These are phyloP conservation scores for Barnettozyma sucrosica DNA, from an alignment of 805 yeast species.

Conservation along the genomic window DNA sequence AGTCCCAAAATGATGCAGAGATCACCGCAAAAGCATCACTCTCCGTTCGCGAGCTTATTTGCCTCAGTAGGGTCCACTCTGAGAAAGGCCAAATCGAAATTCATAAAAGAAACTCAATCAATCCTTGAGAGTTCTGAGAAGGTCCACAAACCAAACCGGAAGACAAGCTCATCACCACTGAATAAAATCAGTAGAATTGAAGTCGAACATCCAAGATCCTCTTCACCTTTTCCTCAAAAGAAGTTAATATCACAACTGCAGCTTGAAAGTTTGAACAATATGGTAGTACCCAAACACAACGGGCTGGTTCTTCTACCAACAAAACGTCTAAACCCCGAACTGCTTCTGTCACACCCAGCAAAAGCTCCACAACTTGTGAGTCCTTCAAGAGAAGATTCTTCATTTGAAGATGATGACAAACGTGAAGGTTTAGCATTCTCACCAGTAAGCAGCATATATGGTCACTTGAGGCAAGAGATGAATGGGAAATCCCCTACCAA, in stretches of 20 bases:
- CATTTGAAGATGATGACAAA: constrained; percentile 10
- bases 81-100: constrained; percentile 19
- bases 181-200: background rate
- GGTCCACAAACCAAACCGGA: constrained; percentile 3
- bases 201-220: background rate
- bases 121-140: constrained; percentile 7
- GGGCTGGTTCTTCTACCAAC: background rate
- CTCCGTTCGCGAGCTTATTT: constrained; percentile 23
- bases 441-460: constrained; percentile 26
- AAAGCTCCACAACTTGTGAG: constrained; percentile 7
- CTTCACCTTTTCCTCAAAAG: background rate
- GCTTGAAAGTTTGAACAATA: constrained; percentile 8
- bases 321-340: constrained; percentile 1
- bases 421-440: constrained; percentile 19
- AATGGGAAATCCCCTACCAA: constrained; percentile 14
- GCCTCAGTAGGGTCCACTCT: constrained; percentile 23
- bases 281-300: constrained; percentile 10
- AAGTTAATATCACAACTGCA: constrained; percentile 1
- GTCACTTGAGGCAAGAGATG: constrained; percentile 22
- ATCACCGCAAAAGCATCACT: constrained; percentile 11
- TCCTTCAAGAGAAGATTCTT: background rate
- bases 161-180: background rate
- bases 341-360: background rate
- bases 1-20: constrained; percentile 6
- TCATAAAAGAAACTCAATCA: constrained; percentile 16